Base-by-base conservation (phyloP, 805 yeast genomes). In the Komagataella pastoris region DNA sequence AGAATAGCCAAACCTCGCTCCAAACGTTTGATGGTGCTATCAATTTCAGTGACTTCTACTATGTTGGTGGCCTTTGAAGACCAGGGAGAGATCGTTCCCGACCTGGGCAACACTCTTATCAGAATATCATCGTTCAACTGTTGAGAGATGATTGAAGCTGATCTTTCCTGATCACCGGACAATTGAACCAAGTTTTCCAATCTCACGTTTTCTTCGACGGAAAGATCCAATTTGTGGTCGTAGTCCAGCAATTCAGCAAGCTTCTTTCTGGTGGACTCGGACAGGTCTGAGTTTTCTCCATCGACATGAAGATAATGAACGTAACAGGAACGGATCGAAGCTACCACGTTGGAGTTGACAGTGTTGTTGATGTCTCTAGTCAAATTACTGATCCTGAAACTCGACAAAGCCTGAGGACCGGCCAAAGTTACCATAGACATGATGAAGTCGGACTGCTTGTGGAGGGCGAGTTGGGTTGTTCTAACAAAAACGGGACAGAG, bases 31-130 rank as follows among this genome's bases (percentile, higher is more conserved):
- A 93, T 74, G 54, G 75, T 77, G 17, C 75, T 73, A 44, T 73
- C 77, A 54, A 93, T 75, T 7, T 97, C 97, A 70, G 96, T 88
- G 52, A 87, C 95, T 52, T 82, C 79, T 50, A 90, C 78, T 58
- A 93, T 93, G 69, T 93, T 91, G 46, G 99, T 90, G 24, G 99
- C 99, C 70, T 93, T 93, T 12, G 98, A 90, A 7, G 97, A 88
- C 99, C 99, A 93, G 40, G 99, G 98, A 23, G 98, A 90, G 57
- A 93, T 91, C 10, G 99, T 93, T 55, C 99, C 99, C 6, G 89
- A 73, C 66, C 98, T 80, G 47, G 99, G 99, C 50, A 89, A 74
- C 50, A 93, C 75, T 64, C 95, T 77, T 48, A 91, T 69, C 57
- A 89, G 69, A 36, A 80, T 69, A 56, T 74, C 77, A 4, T 66